phyloP scores from a whole-genome alignment of 441 rosid genomes.

The Syzygium syzygioides region DNA sequence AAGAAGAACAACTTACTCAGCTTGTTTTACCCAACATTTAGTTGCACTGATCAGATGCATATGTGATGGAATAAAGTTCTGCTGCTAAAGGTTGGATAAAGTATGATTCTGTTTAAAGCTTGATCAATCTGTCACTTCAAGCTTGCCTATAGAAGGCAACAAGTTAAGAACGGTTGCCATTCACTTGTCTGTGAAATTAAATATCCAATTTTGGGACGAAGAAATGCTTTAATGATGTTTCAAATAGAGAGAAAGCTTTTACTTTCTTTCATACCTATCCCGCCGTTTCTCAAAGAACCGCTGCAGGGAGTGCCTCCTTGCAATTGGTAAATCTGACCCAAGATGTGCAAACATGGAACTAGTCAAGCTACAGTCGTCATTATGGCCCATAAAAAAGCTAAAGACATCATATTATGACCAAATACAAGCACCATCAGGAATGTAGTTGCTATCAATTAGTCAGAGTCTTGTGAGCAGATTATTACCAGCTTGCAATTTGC shows the following conservation, averaged over 20 bases:
- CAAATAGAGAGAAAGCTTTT: background rate
- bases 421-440: background rate
- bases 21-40: background rate
- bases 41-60: background rate
- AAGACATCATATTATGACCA: background rate
- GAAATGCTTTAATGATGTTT: background rate
- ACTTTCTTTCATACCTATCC: slow-evolving; percentile 51
- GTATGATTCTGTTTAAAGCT: background rate
- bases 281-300: slow-evolving; percentile 84
- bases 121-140: background rate
- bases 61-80: background rate
- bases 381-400: background rate
- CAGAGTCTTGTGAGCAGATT: background rate
- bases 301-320: slow-evolving; percentile 90
- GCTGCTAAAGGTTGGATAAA: background rate
- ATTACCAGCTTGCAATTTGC: slow-evolving; percentile 81
- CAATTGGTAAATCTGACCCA: slow-evolving; percentile 65
- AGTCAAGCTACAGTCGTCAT: background rate
- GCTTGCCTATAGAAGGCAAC: background rate
- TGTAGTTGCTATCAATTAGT: background rate
- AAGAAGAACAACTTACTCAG: background rate
- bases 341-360: background rate
- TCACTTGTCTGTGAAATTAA: background rate
- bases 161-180: background rate
- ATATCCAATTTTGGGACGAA: background rate